Conservation (phyloP, 1,284 basidiomycete genomes). For the Neonothopanus nambi region DNA sequence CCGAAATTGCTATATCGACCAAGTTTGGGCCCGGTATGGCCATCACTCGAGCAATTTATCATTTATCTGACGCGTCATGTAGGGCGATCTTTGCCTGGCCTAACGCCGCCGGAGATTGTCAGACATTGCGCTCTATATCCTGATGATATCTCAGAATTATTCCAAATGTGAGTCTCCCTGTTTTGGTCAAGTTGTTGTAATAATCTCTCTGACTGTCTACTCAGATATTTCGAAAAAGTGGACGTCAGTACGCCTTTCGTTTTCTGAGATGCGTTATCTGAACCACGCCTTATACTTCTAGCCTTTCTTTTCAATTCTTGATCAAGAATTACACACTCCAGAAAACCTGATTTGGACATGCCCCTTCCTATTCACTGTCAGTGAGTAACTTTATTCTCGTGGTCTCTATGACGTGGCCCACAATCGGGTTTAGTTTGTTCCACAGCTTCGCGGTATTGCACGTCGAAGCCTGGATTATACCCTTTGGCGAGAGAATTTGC, state of each 20-base stretch:
- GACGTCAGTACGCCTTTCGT: conserved; percentile 39
- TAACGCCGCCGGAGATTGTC: conserved; percentile 41
- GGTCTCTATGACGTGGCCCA: neutral
- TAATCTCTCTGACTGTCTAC: neutral
- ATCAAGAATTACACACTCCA: conserved; percentile 55
- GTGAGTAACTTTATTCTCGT: conserved; percentile 39
- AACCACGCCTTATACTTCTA: conserved; percentile 23
- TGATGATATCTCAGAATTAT: conserved; percentile 60
- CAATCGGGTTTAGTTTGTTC: conserved; percentile 45
- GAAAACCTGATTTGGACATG: conserved; percentile 47
- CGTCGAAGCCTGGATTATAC: conserved; percentile 49
- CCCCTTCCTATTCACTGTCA: conserved; percentile 60
- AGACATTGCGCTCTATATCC: conserved; percentile 47
- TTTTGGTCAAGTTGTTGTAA: conserved; percentile 7
- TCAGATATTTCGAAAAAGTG: conserved; percentile 53
- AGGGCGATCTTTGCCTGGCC: conserved; percentile 3
- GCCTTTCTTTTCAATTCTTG: conserved; percentile 58
- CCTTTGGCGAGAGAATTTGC: conserved; percentile 52
- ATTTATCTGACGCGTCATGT: neutral
- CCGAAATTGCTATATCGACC: conserved; percentile 32
- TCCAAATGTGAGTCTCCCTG: conserved; percentile 46
- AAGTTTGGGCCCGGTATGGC: conserved; percentile 31
- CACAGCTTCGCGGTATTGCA: conserved; percentile 51
- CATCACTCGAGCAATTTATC: neutral
- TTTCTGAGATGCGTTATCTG: neutral